Base-by-base conservation (phyloP, 2,329 filamentous ascomycete species). In the Diaporthe citri region DNA sequence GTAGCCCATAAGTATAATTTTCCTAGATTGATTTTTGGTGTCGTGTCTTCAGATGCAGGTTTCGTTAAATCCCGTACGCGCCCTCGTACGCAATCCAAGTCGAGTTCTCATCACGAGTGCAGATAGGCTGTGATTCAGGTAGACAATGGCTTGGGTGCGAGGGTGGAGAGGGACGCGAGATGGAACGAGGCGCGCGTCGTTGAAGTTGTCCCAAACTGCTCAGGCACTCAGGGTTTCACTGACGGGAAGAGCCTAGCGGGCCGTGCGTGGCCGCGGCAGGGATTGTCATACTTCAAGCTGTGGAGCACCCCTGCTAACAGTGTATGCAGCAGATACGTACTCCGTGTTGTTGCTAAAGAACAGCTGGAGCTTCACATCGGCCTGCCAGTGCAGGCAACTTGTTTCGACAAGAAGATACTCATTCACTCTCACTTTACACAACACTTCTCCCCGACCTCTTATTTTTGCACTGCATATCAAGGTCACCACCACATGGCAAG, bases 321-420 rank as follows among this genome's bases (percentile, higher is more conserved):
- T 39, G 46, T 46, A 48, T 28, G 20, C 25, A 12, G 13, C 15
- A 36, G 34, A 71, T 75, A 62, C 56, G 39, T 51, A 31, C 31
- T 31, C 31, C 31, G 31, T 31, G 64, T 36, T 41, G 52, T 52
- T 36, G n/a, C 46, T 64, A 75, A 76, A 72, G 75, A 75, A 76
- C 71, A 74, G 52, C 75, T 76, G 75, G 57, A 74, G 72, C 60
- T 72, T 74, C 72, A 60, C 28, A 55, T 62, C 43, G n/a, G 22
- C 46, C 64, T 55, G 36, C 36, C 43, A 25, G 12, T 39, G 43
- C 13, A 52, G 48, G n/a, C 51, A 56, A 57, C 51, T 34, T 28
- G 64, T 52, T 52, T 72, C 46, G 15, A 56, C 48, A 43, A 62
- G 36, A 34, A 34, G 25, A 8, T 12, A 17, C 20, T 52, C 56